Evolutionary conservation across 2,329 filamentous ascomycete genomes (phyloP), one percentile per base, ranked within the genome.

Genomic region (Bipolaris oryzae): DNA sequence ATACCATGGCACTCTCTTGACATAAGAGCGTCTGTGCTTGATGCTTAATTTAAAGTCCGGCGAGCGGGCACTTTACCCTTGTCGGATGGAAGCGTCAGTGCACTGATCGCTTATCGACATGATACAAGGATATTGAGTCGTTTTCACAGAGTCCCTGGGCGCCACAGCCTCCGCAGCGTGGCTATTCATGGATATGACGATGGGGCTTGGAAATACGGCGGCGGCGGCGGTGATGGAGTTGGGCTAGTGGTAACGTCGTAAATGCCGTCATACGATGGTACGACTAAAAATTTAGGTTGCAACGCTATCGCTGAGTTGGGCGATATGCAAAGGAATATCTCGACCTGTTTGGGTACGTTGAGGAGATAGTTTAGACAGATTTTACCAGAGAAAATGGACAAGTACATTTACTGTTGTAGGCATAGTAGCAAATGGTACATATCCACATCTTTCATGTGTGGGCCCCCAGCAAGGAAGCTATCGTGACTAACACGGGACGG

Each of bases 1-100:
- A 47, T 43, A 20, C 45, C 25, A 59, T 53, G 57, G 46, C 41
- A 46, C 46, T n/a, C 35, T 47, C 51, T 48, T 10, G 25, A 9
- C 7, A 25, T 21, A 35, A 42, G 5, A 31, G 39, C 45, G 53
- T 16, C 43, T 49, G 57, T 59, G 57, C 56, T 11, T n/a, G 5
- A 34, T 41, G 34, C 57, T 50, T 50, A 46, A 46, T 39, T 47
- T 52, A 35, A 45, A 18, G 18, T 16, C 11, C 35, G 31, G 18
- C 11, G 23, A 16, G 41, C 48, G 53, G 45, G 45, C 48, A 38
- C 56, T 39, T 48, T 43, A 20, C 55, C 55, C n/a, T 34, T 25
- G 7, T 21, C 37, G 11, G n/a, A 28, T 23, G n/a, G 16, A 44
- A n/a, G 28, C 23, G 25, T 47, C 33, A 23, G 21, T 46, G 34